Evolutionary conservation across 305 asterid species (phyloP).

Genomic region (Vinca major): DNA sequence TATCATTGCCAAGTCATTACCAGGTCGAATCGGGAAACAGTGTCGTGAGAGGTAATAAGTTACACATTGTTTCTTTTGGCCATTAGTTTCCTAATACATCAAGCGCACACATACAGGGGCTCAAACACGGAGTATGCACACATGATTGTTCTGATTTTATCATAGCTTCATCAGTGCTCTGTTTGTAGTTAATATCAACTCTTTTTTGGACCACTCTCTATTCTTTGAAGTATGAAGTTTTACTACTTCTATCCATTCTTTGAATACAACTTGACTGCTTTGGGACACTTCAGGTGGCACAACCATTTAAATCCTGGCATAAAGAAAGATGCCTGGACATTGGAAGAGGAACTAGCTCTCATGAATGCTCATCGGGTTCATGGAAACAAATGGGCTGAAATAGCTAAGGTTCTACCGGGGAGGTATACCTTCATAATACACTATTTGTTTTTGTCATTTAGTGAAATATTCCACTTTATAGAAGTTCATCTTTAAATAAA

Average conservation of each 20-base stretch:
- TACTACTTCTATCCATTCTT: not conserved
- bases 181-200: not conserved
- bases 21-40: slow-evolving; percentile 99
- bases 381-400: slow-evolving; percentile 98
- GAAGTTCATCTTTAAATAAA: not conserved
- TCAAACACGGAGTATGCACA: not conserved
- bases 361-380: slow-evolving; percentile 70
- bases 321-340: slow-evolving; percentile 87
- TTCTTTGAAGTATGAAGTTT: not conserved
- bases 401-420: slow-evolving; percentile 92
- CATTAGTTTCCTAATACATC: not conserved
- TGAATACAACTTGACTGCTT: not conserved
- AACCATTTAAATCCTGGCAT: slow-evolving; percentile 92
- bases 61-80: not conserved
- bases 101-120: not conserved
- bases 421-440: slow-evolving; percentile 42
- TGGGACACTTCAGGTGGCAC: slow-evolving; percentile 70
- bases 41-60: slow-evolving; percentile 89
- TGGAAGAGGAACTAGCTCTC: slow-evolving; percentile 80
- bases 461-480: not conserved
- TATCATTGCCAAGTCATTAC: slow-evolving; percentile 77
- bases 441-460: not conserved
- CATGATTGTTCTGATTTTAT: not conserved
- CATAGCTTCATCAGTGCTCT: not conserved
- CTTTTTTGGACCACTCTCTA: not conserved